Evolutionary conservation across 371 early-diverging fungal species (phyloP).

Genomic region (Saksenaea vasiformis): DNA sequence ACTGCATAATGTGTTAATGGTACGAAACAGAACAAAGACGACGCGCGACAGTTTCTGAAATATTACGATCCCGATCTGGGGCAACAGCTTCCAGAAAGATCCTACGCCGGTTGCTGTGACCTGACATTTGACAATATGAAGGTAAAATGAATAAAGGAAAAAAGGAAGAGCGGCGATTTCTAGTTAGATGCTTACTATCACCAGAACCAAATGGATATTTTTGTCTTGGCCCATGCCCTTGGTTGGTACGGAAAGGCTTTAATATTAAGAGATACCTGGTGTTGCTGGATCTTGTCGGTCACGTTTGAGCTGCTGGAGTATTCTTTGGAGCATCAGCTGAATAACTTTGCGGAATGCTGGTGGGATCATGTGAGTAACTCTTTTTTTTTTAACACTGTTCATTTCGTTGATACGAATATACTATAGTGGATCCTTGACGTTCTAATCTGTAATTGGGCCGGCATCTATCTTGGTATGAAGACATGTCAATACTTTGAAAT

Average conservation of each 20-base stretch:
- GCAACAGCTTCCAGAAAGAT: constrained; percentile 82
- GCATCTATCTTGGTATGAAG: constrained; percentile 93
- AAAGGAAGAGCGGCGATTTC: neutral
- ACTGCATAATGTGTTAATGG: neutral
- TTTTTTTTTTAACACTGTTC: neutral
- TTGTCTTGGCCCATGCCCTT: constrained; percentile 90
- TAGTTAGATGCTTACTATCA: neutral
- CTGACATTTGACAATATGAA: constrained; percentile 74
- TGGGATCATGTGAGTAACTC: constrained; percentile 91
- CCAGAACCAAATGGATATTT: constrained; percentile 88
- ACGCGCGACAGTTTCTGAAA: constrained; percentile 77
- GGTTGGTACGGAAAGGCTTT: constrained; percentile 97
- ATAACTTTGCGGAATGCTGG: constrained; percentile 99
- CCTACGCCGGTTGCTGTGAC: constrained; percentile 90
- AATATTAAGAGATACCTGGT: constrained; percentile 89
- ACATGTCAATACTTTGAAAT: constrained; percentile 94
- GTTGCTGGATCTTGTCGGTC: constrained; percentile 94
- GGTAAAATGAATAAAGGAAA: too few relatives aligned
- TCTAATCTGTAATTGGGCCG: constrained; percentile 91
- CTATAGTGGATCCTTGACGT: constrained; percentile 96
- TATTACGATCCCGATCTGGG: constrained; percentile 85
- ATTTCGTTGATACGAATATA: neutral
- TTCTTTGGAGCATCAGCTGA: constrained; percentile 91
- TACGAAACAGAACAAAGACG: constrained; percentile 73
- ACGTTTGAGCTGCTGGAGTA: constrained; percentile 96